A percentile compares a stretch with the other conserved stretches of the same genome.
Evolutionary conservation across 306 rosid species (phyloP).

Genomic region (Calophaca sinica): DNA sequence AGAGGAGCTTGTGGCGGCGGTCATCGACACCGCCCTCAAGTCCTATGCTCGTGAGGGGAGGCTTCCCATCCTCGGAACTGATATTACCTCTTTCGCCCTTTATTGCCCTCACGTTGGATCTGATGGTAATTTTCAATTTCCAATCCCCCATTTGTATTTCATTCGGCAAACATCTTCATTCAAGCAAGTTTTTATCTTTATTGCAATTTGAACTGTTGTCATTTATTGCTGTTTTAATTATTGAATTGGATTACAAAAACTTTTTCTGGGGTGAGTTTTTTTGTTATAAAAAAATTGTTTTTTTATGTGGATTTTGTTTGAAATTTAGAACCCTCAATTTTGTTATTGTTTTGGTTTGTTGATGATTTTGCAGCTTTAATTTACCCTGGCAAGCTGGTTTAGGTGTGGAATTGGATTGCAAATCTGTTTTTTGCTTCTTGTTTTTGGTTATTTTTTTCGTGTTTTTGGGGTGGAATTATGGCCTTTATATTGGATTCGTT

Average conservation of each 20-base stretch:
- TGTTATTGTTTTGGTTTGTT: slow-evolving; percentile 6
- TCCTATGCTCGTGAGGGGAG: slow-evolving; percentile 97
- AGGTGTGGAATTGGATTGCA: background rate
- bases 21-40: slow-evolving; percentile 82
- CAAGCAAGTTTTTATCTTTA: background rate
- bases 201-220: background rate
- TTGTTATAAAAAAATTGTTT: no score
- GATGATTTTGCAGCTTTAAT: background rate
- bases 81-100: slow-evolving; percentile 63
- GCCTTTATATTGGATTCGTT: background rate
- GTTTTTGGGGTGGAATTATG: background rate
- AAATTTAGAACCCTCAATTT: background rate
- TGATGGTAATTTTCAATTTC: slow-evolving; percentile 59
- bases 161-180: no score
- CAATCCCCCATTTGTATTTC: background rate
- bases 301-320: background rate
- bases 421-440: background rate
- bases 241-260: background rate
- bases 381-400: background rate
- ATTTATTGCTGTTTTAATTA: background rate
- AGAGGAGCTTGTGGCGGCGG: slow-evolving; percentile 72
- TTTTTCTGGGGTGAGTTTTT: background rate
- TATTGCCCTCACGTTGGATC: slow-evolving; percentile 75
- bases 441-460: background rate
- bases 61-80: slow-evolving; percentile 75